Conservation (phyloP, 306 rosid genomes). For the Nissolia schottii region DNA sequence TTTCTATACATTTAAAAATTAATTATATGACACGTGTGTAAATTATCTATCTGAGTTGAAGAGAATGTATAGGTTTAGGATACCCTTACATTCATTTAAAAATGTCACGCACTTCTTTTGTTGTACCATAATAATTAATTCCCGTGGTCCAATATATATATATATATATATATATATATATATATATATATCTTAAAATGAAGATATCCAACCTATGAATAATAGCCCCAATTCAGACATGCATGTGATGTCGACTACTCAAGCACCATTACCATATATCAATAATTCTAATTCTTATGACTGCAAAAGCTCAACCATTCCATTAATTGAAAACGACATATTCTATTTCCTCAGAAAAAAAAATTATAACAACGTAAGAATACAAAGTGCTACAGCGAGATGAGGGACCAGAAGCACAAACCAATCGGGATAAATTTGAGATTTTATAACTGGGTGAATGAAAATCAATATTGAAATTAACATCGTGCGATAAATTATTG, state of each 20-base stretch:
- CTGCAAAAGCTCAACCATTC: constrained; percentile 24
- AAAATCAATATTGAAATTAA: not conserved
- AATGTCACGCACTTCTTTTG: not conserved
- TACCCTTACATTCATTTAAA: not conserved
- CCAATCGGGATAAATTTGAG: not conserved
- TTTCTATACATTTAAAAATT: not conserved
- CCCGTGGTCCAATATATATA: constrained; percentile 29
- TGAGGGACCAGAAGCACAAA: constrained; percentile 25
- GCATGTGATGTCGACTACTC: constrained; percentile 42
- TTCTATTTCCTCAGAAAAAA: constrained; percentile 23
- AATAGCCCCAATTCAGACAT: constrained; percentile 20
- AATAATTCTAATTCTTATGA: constrained; percentile 28
- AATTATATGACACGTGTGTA: not conserved
- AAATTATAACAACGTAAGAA: constrained; percentile 15
- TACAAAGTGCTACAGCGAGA: constrained; percentile 9
- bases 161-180: no score
- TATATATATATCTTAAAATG: constrained; percentile 14
- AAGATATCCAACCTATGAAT: constrained; percentile 4
- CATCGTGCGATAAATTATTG: not conserved
- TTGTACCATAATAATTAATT: constrained; percentile 16
- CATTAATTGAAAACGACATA: constrained; percentile 36
- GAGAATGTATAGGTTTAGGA: not conserved
- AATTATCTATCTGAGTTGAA: not conserved
- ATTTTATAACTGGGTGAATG: not conserved
- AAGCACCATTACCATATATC: constrained; percentile 18